Evolutionary conservation across 495 filamentous ascomycete species (phyloP).

Genomic region (Penicillium lagena): DNA sequence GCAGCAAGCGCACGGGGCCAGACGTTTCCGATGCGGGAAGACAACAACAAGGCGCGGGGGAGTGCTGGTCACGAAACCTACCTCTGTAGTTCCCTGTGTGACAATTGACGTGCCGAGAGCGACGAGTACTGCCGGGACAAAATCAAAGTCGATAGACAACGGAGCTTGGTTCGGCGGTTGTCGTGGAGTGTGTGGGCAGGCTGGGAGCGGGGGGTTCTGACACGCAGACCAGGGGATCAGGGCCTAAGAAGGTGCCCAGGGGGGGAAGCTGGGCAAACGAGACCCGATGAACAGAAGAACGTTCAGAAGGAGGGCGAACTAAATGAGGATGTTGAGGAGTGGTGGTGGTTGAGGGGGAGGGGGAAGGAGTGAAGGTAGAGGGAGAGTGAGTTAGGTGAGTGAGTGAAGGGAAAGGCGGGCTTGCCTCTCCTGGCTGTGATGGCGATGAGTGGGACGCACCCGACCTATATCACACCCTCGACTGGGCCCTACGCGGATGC

Average conservation of each 20-base stretch:
- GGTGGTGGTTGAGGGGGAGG: conserved; percentile 6
- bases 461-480: too few species aligned
- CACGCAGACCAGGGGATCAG: conserved; percentile 6
- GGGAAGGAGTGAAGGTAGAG: not conserved
- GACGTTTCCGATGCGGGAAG: conserved; percentile 7
- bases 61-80: conserved; percentile 5
- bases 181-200: conserved; percentile 36
- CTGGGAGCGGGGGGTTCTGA: conserved; percentile 28
- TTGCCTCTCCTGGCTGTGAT: conserved; percentile 24
- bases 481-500: too few species aligned
- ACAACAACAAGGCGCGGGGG: conserved; percentile 4
- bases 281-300: not conserved
- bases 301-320: not conserved
- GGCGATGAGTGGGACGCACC: conserved; percentile 11
- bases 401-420: conserved; percentile 22
- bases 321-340: not conserved
- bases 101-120: conserved; percentile 15
- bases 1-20: conserved; percentile 23
- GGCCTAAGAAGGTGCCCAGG: conserved; percentile 12
- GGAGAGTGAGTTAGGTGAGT: conserved; percentile 12
- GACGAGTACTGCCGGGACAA: not conserved
- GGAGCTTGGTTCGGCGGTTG: conserved; percentile 32
- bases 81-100: conserved; percentile 8
- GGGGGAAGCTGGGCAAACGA: conserved; percentile 4
- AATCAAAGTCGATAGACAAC: too few species aligned